These are phyloP conservation scores for Neurospora sp. DNA, from an alignment of 495 filamentous ascomycete species.

Conservation along the genomic window DNA sequence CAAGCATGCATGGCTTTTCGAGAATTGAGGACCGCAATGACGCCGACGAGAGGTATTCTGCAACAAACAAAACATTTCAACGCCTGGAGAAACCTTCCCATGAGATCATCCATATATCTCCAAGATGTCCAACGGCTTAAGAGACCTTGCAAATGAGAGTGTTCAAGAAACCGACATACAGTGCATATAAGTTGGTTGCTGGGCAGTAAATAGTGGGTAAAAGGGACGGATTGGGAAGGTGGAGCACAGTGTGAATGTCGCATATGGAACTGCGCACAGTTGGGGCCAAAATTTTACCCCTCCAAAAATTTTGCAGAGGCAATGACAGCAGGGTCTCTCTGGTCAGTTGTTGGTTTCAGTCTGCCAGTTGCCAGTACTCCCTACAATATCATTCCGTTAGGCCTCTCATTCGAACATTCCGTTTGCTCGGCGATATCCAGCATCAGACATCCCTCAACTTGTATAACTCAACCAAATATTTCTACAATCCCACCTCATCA, in stretches of 20 bases:
- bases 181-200: neutral
- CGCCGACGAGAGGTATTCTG: neutral
- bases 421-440: neutral
- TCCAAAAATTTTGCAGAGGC: slow-evolving; percentile 11
- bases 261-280: neutral
- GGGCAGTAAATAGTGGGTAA: neutral
- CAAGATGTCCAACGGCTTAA: neutral
- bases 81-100: neutral
- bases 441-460: neutral
- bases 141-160: neutral
- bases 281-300: neutral
- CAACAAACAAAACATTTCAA: neutral
- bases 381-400: neutral
- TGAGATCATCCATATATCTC: neutral
- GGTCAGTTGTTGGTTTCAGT: neutral
- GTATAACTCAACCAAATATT: neutral
- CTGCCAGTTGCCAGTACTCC: neutral
- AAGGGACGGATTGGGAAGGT: neutral
- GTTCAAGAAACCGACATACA: neutral
- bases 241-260: slow-evolving; percentile 1
- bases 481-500: neutral
- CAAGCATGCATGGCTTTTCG: neutral
- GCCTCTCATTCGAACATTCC: neutral
- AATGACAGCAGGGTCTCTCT: neutral
- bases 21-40: neutral